Percentiles rank a stretch among this genome's conserved stretches.
Evolutionary conservation across 768 basidiomycete species (phyloP).

Genomic region (Lentinula boryana): DNA sequence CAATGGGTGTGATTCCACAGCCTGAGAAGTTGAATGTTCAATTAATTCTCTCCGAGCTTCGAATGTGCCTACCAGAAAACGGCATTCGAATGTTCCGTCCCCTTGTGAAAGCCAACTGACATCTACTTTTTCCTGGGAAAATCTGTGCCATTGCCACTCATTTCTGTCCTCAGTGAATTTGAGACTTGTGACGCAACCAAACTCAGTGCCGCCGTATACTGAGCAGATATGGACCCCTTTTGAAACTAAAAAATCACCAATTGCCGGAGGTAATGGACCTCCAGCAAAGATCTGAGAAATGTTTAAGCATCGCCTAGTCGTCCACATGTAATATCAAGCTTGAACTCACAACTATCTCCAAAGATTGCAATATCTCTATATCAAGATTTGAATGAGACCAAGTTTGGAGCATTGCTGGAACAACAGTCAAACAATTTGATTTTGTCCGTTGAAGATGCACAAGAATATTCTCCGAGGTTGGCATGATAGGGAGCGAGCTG

Average conservation of each 20-base stretch:
- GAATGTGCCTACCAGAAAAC: constrained; percentile 24
- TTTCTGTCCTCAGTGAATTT: constrained; percentile 2
- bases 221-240: constrained; percentile 26
- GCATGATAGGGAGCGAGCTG: constrained; percentile 21
- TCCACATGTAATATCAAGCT: neutral
- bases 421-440: constrained; percentile 17
- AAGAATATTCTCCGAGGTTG: constrained; percentile 30
- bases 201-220: constrained; percentile 35
- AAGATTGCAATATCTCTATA: constrained; percentile 17
- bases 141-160: constrained; percentile 26
- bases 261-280: constrained; percentile 27
- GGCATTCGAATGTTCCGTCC: constrained; percentile 31
- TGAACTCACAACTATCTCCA: constrained; percentile 24
- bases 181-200: constrained; percentile 13
- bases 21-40: constrained; percentile 14
- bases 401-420: constrained; percentile 24
- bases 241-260: constrained; percentile 27
- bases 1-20: constrained; percentile 23
- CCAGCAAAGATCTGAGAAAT: constrained; percentile 14
- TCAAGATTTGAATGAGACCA: constrained; percentile 20
- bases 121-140: constrained; percentile 15
- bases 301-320: neutral
- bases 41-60: neutral
- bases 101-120: constrained; percentile 30
- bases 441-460: constrained; percentile 15